phyloP scores from a whole-genome alignment of 2,329 filamentous ascomycete species.

The Elsinoe perseae region DNA sequence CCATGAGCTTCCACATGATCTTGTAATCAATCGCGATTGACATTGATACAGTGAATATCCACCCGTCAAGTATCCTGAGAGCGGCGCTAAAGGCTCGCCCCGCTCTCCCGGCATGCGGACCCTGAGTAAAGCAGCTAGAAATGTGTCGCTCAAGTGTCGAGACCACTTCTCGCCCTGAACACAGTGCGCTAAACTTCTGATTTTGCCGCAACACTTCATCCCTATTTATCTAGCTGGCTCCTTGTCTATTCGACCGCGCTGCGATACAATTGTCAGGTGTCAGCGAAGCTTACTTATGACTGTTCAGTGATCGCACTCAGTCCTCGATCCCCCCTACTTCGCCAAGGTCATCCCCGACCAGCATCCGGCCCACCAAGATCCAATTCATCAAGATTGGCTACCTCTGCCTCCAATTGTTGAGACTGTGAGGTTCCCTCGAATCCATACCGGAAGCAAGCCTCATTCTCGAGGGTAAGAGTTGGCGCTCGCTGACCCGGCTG shows the following conservation, averaged over 20 bases:
- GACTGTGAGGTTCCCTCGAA: not conserved
- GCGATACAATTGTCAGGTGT: not conserved
- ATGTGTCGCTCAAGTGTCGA: slow-evolving; percentile 7
- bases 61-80: not conserved
- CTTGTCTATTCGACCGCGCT: not conserved
- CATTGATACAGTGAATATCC: not conserved
- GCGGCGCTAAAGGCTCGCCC: slow-evolving; percentile 10
- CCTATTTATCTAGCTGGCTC: slow-evolving; percentile 10
- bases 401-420: not conserved
- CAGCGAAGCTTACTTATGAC: not conserved
- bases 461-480: not conserved
- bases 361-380: not conserved
- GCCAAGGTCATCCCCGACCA: slow-evolving; percentile 4
- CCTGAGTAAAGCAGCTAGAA: slow-evolving; percentile 12
- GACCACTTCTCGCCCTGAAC: slow-evolving; percentile 9
- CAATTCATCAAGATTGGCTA: not conserved
- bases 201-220: not conserved
- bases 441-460: not conserved
- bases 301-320: slow-evolving; percentile 11
- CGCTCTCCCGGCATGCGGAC: slow-evolving; percentile 1
- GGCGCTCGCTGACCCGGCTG: slow-evolving; percentile 10
- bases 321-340: slow-evolving; percentile 12
- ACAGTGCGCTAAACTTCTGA: not conserved
- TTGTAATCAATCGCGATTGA: not conserved
- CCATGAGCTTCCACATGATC: not conserved